A percentile compares a stretch with the other conserved stretches of the same genome.
Conservation (phyloP, 2,329 filamentous ascomycete genomes). For the Fusarium nygamai region DNA sequence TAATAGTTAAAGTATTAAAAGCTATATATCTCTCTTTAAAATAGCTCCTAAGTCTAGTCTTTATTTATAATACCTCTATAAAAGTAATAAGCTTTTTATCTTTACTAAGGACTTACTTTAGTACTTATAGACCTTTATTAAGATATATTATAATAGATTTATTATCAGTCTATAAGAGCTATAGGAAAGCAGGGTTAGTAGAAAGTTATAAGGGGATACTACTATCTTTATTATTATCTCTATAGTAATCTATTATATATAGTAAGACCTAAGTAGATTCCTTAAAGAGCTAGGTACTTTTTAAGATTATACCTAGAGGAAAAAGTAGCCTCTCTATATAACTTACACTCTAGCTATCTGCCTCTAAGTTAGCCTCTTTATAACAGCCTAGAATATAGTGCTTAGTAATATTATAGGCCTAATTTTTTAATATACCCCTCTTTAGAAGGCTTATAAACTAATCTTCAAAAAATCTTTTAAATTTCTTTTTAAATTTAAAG, state of each 20-base stretch:
- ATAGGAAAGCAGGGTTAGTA: neutral
- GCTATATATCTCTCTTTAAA: neutral
- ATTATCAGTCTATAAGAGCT: neutral
- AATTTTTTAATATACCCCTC: neutral
- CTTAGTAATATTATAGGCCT: neutral
- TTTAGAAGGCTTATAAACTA: neutral
- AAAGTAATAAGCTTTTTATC: neutral
- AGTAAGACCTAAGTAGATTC: neutral
- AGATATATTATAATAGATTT: neutral
- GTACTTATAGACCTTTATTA: no score
- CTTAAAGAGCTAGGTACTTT: neutral
- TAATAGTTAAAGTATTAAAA: neutral
- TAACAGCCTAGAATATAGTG: neutral
- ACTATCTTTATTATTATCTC: neutral
- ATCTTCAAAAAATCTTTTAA: neutral
- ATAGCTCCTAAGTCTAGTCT: neutral
- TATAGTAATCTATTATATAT: neutral
- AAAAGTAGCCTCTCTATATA: neutral
- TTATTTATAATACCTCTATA: neutral
- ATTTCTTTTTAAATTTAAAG: neutral
- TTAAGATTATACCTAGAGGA: neutral
- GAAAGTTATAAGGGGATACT: neutral
- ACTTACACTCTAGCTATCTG: neutral
- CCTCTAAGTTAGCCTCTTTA: neutral
- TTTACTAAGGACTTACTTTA: no score